Conservation (phyloP, 176 grass and related monocot species). For the Aegilops sharonensis region DNA sequence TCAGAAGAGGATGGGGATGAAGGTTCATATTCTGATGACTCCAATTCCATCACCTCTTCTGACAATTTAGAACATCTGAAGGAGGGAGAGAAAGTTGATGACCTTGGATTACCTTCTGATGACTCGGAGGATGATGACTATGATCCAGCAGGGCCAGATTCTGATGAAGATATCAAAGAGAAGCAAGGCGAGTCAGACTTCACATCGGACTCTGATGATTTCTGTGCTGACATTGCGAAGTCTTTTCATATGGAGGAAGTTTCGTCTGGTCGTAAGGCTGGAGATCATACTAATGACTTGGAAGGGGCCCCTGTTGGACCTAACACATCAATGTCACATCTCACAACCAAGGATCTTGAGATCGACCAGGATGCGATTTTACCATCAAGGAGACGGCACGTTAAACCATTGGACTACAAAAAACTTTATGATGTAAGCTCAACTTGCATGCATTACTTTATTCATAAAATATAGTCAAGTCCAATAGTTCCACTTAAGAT, state of each 20-base stretch:
- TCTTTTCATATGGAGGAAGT: conserved; percentile 37
- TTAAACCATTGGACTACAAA: conserved; percentile 62
- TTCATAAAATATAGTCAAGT: conserved; percentile 12
- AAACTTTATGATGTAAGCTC: conserved; percentile 71
- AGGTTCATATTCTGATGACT: conserved; percentile 65
- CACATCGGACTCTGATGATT: conserved; percentile 83
- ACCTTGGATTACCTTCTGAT: conserved; percentile 64
- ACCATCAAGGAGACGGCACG: conserved; percentile 48
- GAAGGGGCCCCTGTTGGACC: background rate
- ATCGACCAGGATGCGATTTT: conserved; percentile 24
- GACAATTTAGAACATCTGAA: conserved; percentile 38
- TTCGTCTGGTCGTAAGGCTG: conserved; percentile 25
- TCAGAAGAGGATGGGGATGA: conserved; percentile 47
- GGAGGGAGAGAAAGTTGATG: conserved; percentile 43
- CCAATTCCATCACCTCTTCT: conserved; percentile 55
- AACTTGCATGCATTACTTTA: conserved; percentile 20
- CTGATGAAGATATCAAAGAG: conserved; percentile 34
- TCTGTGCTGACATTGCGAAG: conserved; percentile 70
- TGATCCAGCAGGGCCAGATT: conserved; percentile 60
- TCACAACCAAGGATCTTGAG: conserved; percentile 31
- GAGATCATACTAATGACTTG: conserved; percentile 11
- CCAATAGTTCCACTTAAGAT: conserved; percentile 3
- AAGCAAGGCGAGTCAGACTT: conserved; percentile 68
- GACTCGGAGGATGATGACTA: conserved; percentile 82
- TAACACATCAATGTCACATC: background rate